These are phyloP conservation scores for Fusarium devonianum DNA, from an alignment of 2,329 filamentous ascomycete genomes.

Conservation along the genomic window DNA sequence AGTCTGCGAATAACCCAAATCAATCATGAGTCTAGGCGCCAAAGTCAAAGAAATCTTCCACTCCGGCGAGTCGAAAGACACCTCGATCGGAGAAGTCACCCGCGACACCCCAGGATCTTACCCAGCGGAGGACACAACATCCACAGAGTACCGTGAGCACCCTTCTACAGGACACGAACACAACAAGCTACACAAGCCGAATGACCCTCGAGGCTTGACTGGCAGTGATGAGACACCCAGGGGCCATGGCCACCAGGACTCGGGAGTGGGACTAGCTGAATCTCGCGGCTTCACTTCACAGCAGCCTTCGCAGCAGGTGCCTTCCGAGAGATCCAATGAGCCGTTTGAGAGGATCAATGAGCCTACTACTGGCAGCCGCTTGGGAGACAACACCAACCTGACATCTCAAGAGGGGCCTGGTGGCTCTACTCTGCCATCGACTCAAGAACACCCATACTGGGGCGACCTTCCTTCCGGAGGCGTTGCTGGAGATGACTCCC, in stretches of 20 bases:
- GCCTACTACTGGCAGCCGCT: not conserved
- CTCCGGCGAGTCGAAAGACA: conserved; percentile 10
- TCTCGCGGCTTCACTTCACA: conserved; percentile 1
- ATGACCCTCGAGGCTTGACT: conserved; percentile 27
- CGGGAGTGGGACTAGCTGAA: conserved; percentile 20
- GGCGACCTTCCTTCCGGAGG: conserved; percentile 23
- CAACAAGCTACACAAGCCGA: conserved; percentile 33
- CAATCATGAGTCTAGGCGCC: conserved; percentile 17
- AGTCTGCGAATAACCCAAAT: not conserved
- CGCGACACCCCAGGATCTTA: conserved; percentile 31
- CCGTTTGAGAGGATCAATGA: conserved; percentile 3
- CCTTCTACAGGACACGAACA: conserved; percentile 21
- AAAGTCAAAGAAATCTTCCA: conserved; percentile 27
- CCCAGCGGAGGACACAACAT: conserved; percentile 27
- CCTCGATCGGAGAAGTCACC: conserved; percentile 2
- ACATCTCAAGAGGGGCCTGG: not conserved
- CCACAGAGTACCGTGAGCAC: conserved; percentile 6
- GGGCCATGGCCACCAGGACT: conserved; percentile 26
- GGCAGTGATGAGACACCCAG: not conserved
- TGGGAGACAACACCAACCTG: not conserved
- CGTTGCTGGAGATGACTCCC: conserved; percentile 9
- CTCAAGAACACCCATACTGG: conserved; percentile 32
- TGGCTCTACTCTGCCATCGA: conserved; percentile 2
- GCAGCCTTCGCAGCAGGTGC: not conserved
- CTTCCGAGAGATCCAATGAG: conserved; percentile 8